Conservation (phyloP, 1,284 basidiomycete genomes). For the Cryptococcus floricola region DNA sequence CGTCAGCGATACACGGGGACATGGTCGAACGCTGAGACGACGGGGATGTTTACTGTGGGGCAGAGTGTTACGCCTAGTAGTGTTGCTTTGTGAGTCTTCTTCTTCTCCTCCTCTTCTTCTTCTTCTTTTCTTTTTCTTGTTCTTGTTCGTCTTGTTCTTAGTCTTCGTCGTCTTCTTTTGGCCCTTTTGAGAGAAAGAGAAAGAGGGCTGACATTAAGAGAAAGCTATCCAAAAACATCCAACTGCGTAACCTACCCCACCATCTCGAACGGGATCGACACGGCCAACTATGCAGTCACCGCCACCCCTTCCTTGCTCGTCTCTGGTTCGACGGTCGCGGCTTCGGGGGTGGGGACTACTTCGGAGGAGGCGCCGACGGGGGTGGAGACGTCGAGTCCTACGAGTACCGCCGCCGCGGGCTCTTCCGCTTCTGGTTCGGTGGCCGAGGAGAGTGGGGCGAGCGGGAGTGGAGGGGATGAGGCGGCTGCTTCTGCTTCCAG, state of each 20-base stretch:
- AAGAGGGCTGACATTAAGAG: no score
- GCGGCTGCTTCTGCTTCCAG: constrained; percentile 3
- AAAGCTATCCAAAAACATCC: constrained; percentile 41
- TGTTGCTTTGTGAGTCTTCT: constrained; percentile 25
- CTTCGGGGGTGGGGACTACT: constrained; percentile 22
- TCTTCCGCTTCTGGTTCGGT: no score
- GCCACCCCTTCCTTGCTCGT: constrained; percentile 27
- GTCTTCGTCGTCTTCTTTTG: no score
- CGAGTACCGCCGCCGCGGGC: constrained; percentile 6
- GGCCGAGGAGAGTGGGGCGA: no score
- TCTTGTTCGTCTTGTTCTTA: no score
- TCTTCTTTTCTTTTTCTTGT: neutral
- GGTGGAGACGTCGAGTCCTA: constrained; percentile 11
- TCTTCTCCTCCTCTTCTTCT: neutral
- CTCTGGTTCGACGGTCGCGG: constrained; percentile 19
- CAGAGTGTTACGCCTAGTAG: constrained; percentile 40
- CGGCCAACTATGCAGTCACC: constrained; percentile 34
- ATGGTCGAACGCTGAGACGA: constrained; percentile 23
- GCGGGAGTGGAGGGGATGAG: neutral
- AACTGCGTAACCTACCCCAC: constrained; percentile 48
- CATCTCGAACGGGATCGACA: constrained; percentile 44
- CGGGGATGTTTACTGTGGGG: constrained; percentile 33
- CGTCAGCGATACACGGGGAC: constrained; percentile 49
- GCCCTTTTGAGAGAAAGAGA: no score
- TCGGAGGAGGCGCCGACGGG: constrained; percentile 17